Conservation (phyloP, 805 yeast genomes). For the Komagataella ulmi region DNA sequence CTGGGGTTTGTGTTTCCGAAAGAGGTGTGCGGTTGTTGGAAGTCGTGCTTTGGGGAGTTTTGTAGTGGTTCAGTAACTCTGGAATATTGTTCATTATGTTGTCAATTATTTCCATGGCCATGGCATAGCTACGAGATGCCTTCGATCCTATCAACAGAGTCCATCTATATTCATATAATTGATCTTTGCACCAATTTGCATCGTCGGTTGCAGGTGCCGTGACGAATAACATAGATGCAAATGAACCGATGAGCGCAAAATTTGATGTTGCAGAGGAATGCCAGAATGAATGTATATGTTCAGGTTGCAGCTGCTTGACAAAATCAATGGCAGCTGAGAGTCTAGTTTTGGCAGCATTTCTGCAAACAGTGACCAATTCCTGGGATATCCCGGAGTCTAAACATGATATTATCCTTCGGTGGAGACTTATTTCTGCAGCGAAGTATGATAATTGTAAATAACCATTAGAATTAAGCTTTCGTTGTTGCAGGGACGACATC, state of each 20-base stretch:
- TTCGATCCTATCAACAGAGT: conserved; percentile 60
- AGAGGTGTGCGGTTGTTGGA: conserved; percentile 1
- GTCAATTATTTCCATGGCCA: conserved; percentile 61
- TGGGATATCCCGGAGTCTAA: conserved; percentile 32
- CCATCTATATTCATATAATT: conserved; percentile 67
- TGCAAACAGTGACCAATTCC: conserved; percentile 53
- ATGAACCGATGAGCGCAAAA: conserved; percentile 73
- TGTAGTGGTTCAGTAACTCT: conserved; percentile 27
- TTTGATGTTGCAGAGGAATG: conserved; percentile 70
- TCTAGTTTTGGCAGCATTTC: conserved; percentile 77
- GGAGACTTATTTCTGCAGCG: conserved; percentile 80
- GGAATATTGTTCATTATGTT: conserved; percentile 66
- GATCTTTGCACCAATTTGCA: conserved; percentile 47
- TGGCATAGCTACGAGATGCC: conserved; percentile 67
- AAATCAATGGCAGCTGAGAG: conserved; percentile 73
- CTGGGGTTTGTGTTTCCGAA: conserved; percentile 2
- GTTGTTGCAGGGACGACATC: conserved; percentile 44
- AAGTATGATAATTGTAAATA: conserved; percentile 75
- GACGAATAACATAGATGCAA: conserved; percentile 69
- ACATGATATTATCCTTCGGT: conserved; percentile 57
- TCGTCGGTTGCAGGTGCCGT: conserved; percentile 56
- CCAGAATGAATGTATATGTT: conserved; percentile 85
- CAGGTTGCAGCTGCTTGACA: conserved; percentile 61
- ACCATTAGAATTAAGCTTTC: conserved; percentile 62
- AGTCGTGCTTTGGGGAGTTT: background rate